Base-by-base conservation (phyloP, 2,329 filamentous ascomycete genomes). In the Xylaria arbuscula region DNA sequence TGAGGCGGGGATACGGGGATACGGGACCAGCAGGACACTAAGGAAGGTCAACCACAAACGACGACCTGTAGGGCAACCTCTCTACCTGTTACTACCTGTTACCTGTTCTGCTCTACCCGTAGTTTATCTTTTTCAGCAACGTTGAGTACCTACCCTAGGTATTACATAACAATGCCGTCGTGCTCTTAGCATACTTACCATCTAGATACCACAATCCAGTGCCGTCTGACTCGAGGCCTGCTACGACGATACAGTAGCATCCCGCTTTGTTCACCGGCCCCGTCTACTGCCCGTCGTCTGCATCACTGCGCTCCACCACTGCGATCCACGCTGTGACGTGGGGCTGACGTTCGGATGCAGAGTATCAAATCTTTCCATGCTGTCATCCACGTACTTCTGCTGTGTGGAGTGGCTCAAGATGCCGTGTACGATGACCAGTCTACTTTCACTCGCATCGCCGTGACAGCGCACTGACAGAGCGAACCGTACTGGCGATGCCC, bases 121-220 rank as follows among this genome's bases (percentile, higher is more conserved):
- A 36, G 17, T 10, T 22, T 40, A 19, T 32, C 51, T 13, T 45
- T 15, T 45, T n/a, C 55, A 45, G 38, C 56, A 53, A 28, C 28
- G 28, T 28, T 28, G 3, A 28, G 5, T 28, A 28, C 28, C 5
- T 28, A 28, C 28, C 2, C 28, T 3, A n/a, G n/a, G 24, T 22
- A 62, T 65, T 68, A 61, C 66, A 55, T 68, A 61, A 66, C 53
- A 48, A 66, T 66, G 62, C 55, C 51, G 45, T 53, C 51, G 38
- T 58, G 51, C 13, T 57, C 54, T 62, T 50, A 8, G 2, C 40
- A 19, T 11, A 19, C 9, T 50, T 3, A 6, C 42, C 17, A 34
- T 40, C 24, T 32, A 24, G 28, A 10, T 59, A 64, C 47, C 48
- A 13, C 24, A 15, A 32, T 19, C 45, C 32, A 42, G 15, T 11